phyloP scores from a whole-genome alignment of 257 asterid genomes.

The Petunia axillaris region DNA sequence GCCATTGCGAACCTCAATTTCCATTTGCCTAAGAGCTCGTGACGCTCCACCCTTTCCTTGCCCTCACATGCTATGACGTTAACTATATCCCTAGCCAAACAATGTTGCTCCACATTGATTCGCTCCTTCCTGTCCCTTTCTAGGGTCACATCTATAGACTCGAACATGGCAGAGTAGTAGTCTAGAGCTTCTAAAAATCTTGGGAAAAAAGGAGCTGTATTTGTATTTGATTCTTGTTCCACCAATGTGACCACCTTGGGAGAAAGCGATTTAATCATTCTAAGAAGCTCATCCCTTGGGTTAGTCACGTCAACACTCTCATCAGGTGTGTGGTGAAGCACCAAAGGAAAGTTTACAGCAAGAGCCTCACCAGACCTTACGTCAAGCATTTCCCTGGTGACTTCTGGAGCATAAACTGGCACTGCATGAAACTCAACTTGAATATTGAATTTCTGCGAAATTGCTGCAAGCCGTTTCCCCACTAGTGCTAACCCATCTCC shows the following conservation, averaged over 20 bases:
- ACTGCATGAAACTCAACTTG: slow-evolving; percentile 77
- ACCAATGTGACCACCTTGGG: slow-evolving; percentile 83
- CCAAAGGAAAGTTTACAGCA: slow-evolving; percentile 83
- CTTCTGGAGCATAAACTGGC: slow-evolving; percentile 73
- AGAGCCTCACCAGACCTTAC: slow-evolving; percentile 79
- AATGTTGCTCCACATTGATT: slow-evolving; percentile 86
- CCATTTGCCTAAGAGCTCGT: slow-evolving; percentile 93
- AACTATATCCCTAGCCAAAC: slow-evolving; percentile 88
- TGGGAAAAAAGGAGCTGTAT: slow-evolving; percentile 76
- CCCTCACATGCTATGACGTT: slow-evolving; percentile 95
- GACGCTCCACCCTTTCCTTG: slow-evolving; percentile 83
- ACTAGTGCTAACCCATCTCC: slow-evolving; percentile 70
- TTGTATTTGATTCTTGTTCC: slow-evolving; percentile 93
- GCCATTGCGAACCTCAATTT: slow-evolving; percentile 81
- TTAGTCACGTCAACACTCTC: slow-evolving; percentile 87
- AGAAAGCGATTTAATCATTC: slow-evolving; percentile 70
- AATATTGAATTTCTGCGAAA: slow-evolving; percentile 72
- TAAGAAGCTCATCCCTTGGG: slow-evolving; percentile 80
- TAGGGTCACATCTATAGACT: slow-evolving; percentile 77
- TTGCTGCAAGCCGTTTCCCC: slow-evolving; percentile 53
- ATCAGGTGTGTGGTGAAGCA: slow-evolving; percentile 91
- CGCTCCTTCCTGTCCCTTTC: slow-evolving; percentile 79
- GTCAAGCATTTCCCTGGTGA: slow-evolving; percentile 67
- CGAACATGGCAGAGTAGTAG: slow-evolving; percentile 80
- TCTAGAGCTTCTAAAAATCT: slow-evolving; percentile 74